Evolutionary conservation across 1,284 basidiomycete genomes (phyloP).

Genomic region (Tylopilus sp.): DNA sequence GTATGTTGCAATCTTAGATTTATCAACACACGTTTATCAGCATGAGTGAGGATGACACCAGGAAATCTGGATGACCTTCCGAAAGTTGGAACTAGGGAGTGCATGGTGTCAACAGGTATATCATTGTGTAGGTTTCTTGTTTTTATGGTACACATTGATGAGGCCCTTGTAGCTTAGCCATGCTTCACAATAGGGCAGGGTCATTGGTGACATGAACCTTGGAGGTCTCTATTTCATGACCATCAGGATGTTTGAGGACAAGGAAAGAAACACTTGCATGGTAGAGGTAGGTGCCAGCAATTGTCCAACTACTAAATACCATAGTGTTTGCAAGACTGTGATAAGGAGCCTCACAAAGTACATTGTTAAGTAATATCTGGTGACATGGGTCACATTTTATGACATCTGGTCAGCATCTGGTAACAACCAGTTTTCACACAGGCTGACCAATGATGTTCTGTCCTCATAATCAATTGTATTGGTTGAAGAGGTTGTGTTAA

Average conservation of each 20-base stretch:
- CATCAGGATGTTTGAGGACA: conserved; percentile 8
- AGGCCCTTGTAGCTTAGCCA: conserved; percentile 1
- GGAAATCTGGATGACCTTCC: not conserved
- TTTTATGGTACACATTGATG: not conserved
- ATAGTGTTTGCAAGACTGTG: too few species aligned
- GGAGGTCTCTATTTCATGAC: conserved; percentile 4
- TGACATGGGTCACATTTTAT: too few species aligned
- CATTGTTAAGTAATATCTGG: too few species aligned
- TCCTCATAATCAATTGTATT: too few species aligned
- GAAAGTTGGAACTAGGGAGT: not conserved
- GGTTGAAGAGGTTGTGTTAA: too few species aligned
- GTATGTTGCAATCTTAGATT: not conserved
- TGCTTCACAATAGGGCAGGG: not conserved
- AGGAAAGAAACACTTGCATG: conserved; percentile 5
- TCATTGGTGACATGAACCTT: conserved; percentile 8
- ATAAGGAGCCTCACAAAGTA: too few species aligned
- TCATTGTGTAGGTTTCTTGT: not conserved
- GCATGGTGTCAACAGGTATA: not conserved
- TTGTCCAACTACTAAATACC: too few species aligned
- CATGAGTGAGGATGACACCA: not conserved
- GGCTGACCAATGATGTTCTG: too few species aligned
- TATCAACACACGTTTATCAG: conserved; percentile 3
- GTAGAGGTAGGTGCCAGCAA: not conserved
- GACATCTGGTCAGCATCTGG: too few species aligned
- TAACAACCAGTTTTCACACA: too few species aligned